Conservation (phyloP, 2,329 filamentous ascomycete species). For the Aspergillus costaricaensis region DNA sequence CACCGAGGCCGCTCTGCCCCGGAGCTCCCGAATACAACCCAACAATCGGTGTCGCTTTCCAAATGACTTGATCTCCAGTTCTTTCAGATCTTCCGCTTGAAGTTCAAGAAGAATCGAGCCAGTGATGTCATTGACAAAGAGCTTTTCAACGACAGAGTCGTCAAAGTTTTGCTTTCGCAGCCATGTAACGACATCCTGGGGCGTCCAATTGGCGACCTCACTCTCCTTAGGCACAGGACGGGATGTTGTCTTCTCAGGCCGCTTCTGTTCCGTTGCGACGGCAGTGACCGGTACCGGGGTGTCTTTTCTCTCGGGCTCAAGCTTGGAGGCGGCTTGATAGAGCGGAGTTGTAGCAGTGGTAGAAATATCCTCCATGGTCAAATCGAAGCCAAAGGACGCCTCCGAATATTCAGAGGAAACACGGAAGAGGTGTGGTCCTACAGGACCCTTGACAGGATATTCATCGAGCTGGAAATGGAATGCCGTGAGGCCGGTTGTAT, state of each 20-base stretch:
- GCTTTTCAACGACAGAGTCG: slow-evolving; percentile 73
- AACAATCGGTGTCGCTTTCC: slow-evolving; percentile 65
- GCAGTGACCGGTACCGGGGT: slow-evolving; percentile 24
- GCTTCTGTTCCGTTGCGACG: not conserved
- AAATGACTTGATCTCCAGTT: slow-evolving; percentile 64
- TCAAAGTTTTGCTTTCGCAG: slow-evolving; percentile 4
- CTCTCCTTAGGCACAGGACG: slow-evolving; percentile 8
- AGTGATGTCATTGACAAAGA: slow-evolving; percentile 89
- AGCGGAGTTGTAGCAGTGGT: slow-evolving; percentile 14
- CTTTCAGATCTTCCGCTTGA: slow-evolving; percentile 77
- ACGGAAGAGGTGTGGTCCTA: slow-evolving; percentile 85
- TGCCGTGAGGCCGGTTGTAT: slow-evolving; percentile 62
- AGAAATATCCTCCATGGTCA: slow-evolving; percentile 20
- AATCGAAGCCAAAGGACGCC: slow-evolving; percentile 20
- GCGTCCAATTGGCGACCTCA: slow-evolving; percentile 32
- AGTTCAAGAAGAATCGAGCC: slow-evolving; percentile 83
- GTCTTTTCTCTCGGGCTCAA: slow-evolving; percentile 20
- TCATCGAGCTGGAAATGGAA: slow-evolving; percentile 64
- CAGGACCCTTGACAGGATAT: slow-evolving; percentile 73
- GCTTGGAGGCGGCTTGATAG: slow-evolving; percentile 14
- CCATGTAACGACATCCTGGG: slow-evolving; percentile 15
- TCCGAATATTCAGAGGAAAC: slow-evolving; percentile 43
- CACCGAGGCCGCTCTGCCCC: slow-evolving; percentile 27
- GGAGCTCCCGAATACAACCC: slow-evolving; percentile 59
- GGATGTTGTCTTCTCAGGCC: not conserved